Evolutionary conservation across 495 filamentous ascomycete genomes (phyloP), one percentile per base, ranked within the genome.

Genomic region (Penicillium maclennaniae): DNA sequence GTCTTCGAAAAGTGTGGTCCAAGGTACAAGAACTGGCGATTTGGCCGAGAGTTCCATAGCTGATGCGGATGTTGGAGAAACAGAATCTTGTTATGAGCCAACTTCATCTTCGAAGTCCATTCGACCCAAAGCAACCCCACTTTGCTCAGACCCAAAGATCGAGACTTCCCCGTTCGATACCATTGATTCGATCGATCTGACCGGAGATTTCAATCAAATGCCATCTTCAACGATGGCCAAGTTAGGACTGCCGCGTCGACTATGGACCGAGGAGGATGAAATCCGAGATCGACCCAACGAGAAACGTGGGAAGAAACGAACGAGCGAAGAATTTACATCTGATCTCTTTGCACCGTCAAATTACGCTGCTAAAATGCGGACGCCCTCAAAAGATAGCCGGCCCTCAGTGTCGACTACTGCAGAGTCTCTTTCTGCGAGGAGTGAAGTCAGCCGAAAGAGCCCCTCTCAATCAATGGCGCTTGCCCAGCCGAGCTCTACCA

Each of bases 171-270:
- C 53, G 7, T 66, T 65, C 34, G 56, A 61, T 38, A 67, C 65
- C 51, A 73, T 87, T 28, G 85, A 87, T 44, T 72, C 84, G 0
- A 78, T 93, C 49, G 90, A 93, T 60, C 66, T 95, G 37, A 93
- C 88, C 1, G 82, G 77, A 14, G 83, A 81, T 37, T 39, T 60
- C 9, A 72, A 81, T 69, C 60, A 54, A 50, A 54, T 68, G 36
- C 43, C 71, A 16, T 73, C 72, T 16, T 73, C 74, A 17, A 70
- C 66, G 43, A 73, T 73, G 6, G 48, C 75, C 51, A 64, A 69
- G 5, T 78, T 86, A 63, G 74, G 77, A 9, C 80, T 83, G 15
- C 69, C 82, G 28, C 72, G 67, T 36, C 65, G 63, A 31, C 31
- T 87, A 54, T 89, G 85, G 86, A 70, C 69, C 15, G 84, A 87